These are phyloP conservation scores for Microglena sp. DNA, from an alignment of 139 green algal genomes.

Conservation along the genomic window DNA sequence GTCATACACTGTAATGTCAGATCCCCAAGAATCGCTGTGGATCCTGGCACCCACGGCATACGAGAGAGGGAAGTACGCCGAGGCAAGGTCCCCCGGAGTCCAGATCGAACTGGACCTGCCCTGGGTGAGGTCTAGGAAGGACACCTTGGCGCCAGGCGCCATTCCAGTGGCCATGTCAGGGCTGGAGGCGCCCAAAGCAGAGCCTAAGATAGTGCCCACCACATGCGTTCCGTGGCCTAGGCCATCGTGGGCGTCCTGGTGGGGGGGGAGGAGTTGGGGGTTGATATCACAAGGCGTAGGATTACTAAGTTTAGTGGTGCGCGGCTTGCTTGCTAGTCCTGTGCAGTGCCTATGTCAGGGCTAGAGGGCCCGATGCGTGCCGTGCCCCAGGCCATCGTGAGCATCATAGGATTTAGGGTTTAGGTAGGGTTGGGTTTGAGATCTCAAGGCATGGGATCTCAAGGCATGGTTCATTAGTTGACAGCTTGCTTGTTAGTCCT, in stretches of 20 bases:
- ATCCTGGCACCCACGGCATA: constrained; percentile 58
- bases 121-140: constrained; percentile 68
- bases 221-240: constrained; percentile 89
- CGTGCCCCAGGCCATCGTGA: constrained; percentile 72
- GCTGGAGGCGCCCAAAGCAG: not conserved
- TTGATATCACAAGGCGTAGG: too few relatives aligned
- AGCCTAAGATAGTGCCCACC: constrained; percentile 43
- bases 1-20: constrained; percentile 56
- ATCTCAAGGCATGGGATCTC: not conserved
- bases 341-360: too few relatives aligned
- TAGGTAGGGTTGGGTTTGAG: not conserved
- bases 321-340: too few relatives aligned
- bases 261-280: too few relatives aligned
- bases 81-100: constrained; percentile 41
- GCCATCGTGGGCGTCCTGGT: constrained; percentile 48
- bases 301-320: too few relatives aligned
- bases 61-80: constrained; percentile 58
- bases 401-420: constrained; percentile 31
- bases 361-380: constrained; percentile 64
- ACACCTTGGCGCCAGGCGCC: constrained; percentile 65
- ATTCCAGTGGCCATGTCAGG: constrained; percentile 50
- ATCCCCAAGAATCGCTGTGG: constrained; percentile 82
- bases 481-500: too few relatives aligned
- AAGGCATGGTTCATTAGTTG: too few relatives aligned
- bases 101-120: constrained; percentile 9